Percentiles rank a stretch among this genome's conserved stretches.
phyloP scores from a whole-genome alignment of 2,329 filamentous ascomycete genomes.

The Sporothrix variecibatus region DNA sequence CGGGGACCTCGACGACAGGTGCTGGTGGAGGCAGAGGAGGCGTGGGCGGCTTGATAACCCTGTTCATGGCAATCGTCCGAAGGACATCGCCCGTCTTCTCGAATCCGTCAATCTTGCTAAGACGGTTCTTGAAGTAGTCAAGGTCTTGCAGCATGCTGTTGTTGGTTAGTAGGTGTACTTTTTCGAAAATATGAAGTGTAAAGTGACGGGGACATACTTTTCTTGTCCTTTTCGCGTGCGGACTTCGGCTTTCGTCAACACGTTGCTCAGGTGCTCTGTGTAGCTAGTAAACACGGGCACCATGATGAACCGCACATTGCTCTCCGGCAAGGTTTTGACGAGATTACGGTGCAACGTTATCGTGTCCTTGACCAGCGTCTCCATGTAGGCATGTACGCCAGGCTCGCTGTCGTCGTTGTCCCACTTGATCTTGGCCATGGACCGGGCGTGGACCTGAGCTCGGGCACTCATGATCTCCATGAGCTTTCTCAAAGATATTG shows the following conservation, averaged over 20 bases:
- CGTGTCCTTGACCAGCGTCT: slow-evolving; percentile 83
- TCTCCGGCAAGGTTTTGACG: slow-evolving; percentile 76
- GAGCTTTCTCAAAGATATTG: slow-evolving; percentile 87
- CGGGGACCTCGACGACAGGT: slow-evolving; percentile 1
- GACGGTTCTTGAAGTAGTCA: slow-evolving; percentile 68
- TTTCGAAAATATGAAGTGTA: background rate
- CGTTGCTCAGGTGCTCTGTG: slow-evolving; percentile 73
- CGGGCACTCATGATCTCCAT: slow-evolving; percentile 88
- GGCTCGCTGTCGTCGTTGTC: slow-evolving; percentile 48
- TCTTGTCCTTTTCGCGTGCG: slow-evolving; percentile 68
- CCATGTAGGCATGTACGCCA: slow-evolving; percentile 72
- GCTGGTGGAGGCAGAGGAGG: slow-evolving; percentile 25
- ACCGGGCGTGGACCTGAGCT: slow-evolving; percentile 70
- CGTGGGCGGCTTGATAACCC: slow-evolving; percentile 44
- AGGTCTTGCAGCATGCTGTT: slow-evolving; percentile 74
- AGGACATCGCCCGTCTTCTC: slow-evolving; percentile 72
- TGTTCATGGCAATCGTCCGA: slow-evolving; percentile 63
- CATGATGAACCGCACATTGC: slow-evolving; percentile 81
- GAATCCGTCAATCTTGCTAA: slow-evolving; percentile 78
- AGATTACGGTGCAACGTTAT: slow-evolving; percentile 81
- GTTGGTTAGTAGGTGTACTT: slow-evolving; percentile 1
- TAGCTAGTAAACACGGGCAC: slow-evolving; percentile 80
- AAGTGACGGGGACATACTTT: slow-evolving; percentile 56
- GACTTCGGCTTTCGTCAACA: slow-evolving; percentile 65
- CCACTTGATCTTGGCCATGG: slow-evolving; percentile 76